Evolutionary conservation across 2,329 filamentous ascomycete genomes (phyloP), one percentile per base, ranked within the genome.

Genomic region (Fusarium hainanense): DNA sequence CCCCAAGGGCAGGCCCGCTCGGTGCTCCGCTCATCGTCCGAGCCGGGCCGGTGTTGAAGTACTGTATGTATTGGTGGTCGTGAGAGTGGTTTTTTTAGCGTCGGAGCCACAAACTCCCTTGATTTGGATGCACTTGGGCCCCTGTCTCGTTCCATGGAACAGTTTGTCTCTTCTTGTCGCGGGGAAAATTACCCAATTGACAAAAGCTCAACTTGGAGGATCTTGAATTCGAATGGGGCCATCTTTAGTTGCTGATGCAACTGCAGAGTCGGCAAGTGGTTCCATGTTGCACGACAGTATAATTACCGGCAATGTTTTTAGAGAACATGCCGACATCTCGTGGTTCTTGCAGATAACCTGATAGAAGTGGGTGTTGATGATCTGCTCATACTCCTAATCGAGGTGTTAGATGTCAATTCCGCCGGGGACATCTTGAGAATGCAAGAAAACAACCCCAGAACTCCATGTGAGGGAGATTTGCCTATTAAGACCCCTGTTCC

Each of bases 21-120:
- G 68, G 71, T 70, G 61, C 71, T 73, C 69, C 73, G 71, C 69
- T 62, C 54, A 64, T 74, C 63, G 37, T 74, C 73, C 73, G 73
- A 75, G 69, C 73, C 73, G 71, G 73, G 63, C 73, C 73, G 73
- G 73, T 74, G 59, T 55, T 66, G 59, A 51, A 50, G 48, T 37
- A n/a, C n/a, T n/a, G n/a, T n/a, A 34, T 25, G 48, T 37, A 34
- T 25, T 68, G 58, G 52, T 66, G 55, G 51, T 67, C 55, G 60
- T 52, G 58, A 68, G 52, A 42, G 63, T 64, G 47, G 60, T 70
- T 70, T 54, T n/a, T 63, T 60, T 54, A 62, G 66, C 63, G 55
- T 37, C 58, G 61, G 66, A 55, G 66, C 66, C 68, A 73, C 58
- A 59, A 56, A 25, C 51, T 58, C 57, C 60, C 55, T 64, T 42